Base-by-base conservation (phyloP, 352 stramenopile species). In the Phytophthora rubi region DNA sequence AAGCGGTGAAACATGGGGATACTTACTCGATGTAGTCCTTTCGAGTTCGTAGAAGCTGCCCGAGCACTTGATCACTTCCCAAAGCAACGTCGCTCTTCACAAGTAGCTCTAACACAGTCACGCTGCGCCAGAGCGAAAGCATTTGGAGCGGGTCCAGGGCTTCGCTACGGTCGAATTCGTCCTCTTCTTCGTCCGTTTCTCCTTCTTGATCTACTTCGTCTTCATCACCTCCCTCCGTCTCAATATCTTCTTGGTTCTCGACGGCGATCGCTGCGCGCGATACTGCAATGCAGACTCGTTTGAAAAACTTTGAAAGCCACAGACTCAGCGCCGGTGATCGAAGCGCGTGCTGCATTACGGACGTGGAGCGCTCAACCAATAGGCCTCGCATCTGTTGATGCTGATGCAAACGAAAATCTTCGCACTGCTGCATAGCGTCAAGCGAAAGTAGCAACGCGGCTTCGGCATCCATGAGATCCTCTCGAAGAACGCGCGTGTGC, bases 21-120 rank as follows among this genome's bases (percentile, higher is more conserved):
- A 60, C 82, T 55, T 61, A 91, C 83, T 90, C 76, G 45, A 91
- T 69, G 62, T 79, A 80, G 52, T 90, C 81, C 23, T 75, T 69
- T 48, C 70, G 77, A 4, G 58, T 65, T 21, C 65, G 71, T 10
- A 71, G 30, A 6, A 88, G 52, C 23, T 77, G 35, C 4, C 57
- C 39, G 16, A 82, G 66, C 37, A 82, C 71, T 54, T 70, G 65
- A 4, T 54, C 28, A 12, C 28, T 42, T 16, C 49, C 59, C 16
- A 32, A 56, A 15, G 53, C 54, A 45, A 59, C 49, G 37, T 72
- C 68, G 16, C 42, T 28, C 39, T 70, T 62, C 33, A 86, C 67
- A 12, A 88, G 42, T 51, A 75, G 37, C 23, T 83, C 63, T n/a
- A 91, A 39, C 13, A 88, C 47, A 42, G 64, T 74, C 26, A 80